Evolutionary conservation across 495 filamentous ascomycete species (phyloP), one percentile per base, ranked within the genome.

Genomic region (Barbatosphaeria neglecta): DNA sequence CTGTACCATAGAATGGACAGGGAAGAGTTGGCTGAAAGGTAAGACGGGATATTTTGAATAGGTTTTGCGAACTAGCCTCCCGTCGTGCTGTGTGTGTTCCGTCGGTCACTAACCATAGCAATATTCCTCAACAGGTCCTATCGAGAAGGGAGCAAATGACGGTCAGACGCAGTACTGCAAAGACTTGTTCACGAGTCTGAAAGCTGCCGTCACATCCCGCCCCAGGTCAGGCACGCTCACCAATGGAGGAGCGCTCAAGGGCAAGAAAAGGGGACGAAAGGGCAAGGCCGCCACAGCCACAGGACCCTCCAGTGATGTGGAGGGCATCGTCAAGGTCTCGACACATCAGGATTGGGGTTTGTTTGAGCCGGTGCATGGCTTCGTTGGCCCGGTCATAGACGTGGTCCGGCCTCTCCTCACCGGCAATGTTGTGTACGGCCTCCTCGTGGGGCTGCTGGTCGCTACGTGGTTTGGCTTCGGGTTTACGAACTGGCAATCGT

Each of bases 1-100:
- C 47, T 95, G 86, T 62, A 82, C 81, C 0, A 85, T 97, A 41
- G 92, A 97, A 57, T 99, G 92, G 92, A 80, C 84, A 0, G 90
- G 92, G 45, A 99, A 99, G 72, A 95, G 87, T 67, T 99, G 93
- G 92, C 61, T 97, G 33, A 97, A 95, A 70, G 87, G 90, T 95
- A 76, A 58, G 68, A n/a, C n/a, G n/a, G n/a, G n/a, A n/a, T n/a
- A n/a, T n/a, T n/a, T n/a, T n/a, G n/a, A n/a, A n/a, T n/a, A n/a
- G n/a, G n/a, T n/a, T n/a, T n/a, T n/a, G n/a, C n/a, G n/a, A n/a
- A n/a, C n/a, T n/a, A n/a, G n/a, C n/a, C n/a, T n/a, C n/a, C n/a
- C n/a, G n/a, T n/a, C n/a, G n/a, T n/a, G n/a, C 6, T 25, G 41
- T 13, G 17, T 23, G 2, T 48, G 28, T 38, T 59, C 37, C 62